Percentiles rank a stretch among this genome's conserved stretches.
These are phyloP conservation scores for Pythium aquatile DNA, from an alignment of 352 stramenopile species.

Conservation along the genomic window DNA sequence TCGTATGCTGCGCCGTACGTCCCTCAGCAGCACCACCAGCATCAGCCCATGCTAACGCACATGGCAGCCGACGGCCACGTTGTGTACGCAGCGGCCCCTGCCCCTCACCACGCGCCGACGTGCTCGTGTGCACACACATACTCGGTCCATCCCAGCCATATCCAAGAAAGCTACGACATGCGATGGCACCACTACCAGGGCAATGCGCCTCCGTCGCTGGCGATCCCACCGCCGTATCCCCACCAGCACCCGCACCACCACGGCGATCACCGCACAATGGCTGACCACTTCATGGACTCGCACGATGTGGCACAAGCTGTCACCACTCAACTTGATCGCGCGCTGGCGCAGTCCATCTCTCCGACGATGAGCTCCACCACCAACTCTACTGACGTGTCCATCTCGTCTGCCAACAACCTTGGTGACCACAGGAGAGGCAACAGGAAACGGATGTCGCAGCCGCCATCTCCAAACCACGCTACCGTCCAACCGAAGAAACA, in stretches of 20 bases:
- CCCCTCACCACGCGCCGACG: neutral
- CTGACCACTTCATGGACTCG: neutral
- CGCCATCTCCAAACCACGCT: neutral
- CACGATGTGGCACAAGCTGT: neutral
- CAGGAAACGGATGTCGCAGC: neutral
- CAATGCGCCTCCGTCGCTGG: conserved; percentile 6
- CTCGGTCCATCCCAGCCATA: conserved; percentile 5
- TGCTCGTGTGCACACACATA: conserved; percentile 15
- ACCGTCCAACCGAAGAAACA: neutral
- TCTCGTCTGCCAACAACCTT: conserved; percentile 16
- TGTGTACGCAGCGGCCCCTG: neutral
- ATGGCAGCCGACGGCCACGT: neutral
- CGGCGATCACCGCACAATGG: neutral
- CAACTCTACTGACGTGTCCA: conserved; percentile 9
- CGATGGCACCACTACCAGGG: conserved; percentile 17
- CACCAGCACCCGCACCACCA: neutral
- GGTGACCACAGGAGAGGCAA: conserved; percentile 1
- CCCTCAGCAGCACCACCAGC: neutral
- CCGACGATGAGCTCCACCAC: conserved; percentile 20
- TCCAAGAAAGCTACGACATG: neutral
- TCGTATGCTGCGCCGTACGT: neutral
- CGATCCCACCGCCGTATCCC: conserved; percentile 9
- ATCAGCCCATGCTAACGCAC: neutral
- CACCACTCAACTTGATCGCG: neutral
- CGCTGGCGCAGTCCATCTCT: conserved; percentile 6